Evolutionary conservation across 805 yeast genomes (phyloP), one percentile per base, ranked within the genome.

Genomic region (Candida hungchunana): DNA sequence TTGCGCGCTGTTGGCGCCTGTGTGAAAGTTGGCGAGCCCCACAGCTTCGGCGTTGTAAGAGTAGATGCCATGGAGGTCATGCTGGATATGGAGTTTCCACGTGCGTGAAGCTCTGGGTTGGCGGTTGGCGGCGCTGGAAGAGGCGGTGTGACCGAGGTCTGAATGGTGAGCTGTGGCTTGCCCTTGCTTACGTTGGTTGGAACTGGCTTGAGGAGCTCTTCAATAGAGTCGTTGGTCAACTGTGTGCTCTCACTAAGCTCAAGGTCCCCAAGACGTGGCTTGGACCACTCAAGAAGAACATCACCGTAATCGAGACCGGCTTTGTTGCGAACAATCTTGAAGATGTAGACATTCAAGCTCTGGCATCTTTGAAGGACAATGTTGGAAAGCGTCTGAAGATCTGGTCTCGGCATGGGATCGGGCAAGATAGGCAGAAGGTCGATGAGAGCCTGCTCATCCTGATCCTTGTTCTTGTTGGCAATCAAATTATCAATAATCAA

Each of bases 351-450:
- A 39, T 69, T 60, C 41, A 73, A 46, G 13, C 60, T 62, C 24
- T 60, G 60, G 36, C 73, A 65, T 35, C 75, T 51, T 41, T 58
- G 58, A 39, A 64, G 40, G 4, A 63, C 36, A 13, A 60, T 51
- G 40, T 40, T 43, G 11, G 55, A 51, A 23, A 51, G 51, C 29
- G 55, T 59, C 11, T 47, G 48, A 20, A 55, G 36, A 21, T 58
- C 60, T 4, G 64, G 64, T 42, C 62, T 50, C 44, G 71, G 68
- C n/a, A 71, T 62, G 8, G 75, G 73, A 31, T 64, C 70, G 14
- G 77, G 77, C 21, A 73, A 45, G 19, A 50, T 51, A 15, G 77
- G 77, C 12, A 71, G 38, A 18, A 36, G 48, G 11, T 40, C 44
- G n/a, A 37, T 18, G n/a, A 40, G 19, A 3, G 20, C 9, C 15